Conservation (phyloP, 257 asterid genomes). For the Solanum etuberosum region DNA sequence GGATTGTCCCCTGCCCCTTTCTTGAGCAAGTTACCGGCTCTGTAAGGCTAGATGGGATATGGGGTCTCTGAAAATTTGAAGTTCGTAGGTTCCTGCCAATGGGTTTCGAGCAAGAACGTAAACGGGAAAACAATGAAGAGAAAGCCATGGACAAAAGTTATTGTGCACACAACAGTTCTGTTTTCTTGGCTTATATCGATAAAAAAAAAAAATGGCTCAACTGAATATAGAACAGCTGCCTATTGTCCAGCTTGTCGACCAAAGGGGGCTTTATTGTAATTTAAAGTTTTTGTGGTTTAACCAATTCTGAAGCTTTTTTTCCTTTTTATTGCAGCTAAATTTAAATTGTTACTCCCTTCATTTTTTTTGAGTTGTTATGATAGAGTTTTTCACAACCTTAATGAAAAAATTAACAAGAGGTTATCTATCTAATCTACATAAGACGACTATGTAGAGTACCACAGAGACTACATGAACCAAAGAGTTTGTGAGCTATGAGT, state of each 20-base stretch:
- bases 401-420: not conserved
- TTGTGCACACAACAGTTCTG: not conserved
- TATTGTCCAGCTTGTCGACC: no score
- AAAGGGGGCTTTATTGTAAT: not conserved
- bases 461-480: not conserved
- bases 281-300: no score
- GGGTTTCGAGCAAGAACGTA: conserved; percentile 46
- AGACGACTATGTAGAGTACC: not conserved
- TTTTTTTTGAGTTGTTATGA: not conserved
- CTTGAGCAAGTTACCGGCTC: conserved; percentile 16
- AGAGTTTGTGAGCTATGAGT: not conserved
- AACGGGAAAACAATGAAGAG: conserved; percentile 43
- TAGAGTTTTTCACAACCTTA: not conserved
- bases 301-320: not conserved
- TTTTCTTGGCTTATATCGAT: not conserved
- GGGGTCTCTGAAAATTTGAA: conserved; percentile 9
- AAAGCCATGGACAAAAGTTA: conserved; percentile 23
- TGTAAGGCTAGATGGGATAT: conserved; percentile 3
- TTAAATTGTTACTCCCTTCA: not conserved
- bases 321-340: not conserved
- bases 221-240: not conserved
- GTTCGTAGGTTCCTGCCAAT: conserved; percentile 13
- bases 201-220: not conserved
- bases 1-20: not conserved
- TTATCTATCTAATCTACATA: no score